phyloP scores from a whole-genome alignment of 2,329 filamentous ascomycete genomes.

The Chrysoporthe cubensis region DNA sequence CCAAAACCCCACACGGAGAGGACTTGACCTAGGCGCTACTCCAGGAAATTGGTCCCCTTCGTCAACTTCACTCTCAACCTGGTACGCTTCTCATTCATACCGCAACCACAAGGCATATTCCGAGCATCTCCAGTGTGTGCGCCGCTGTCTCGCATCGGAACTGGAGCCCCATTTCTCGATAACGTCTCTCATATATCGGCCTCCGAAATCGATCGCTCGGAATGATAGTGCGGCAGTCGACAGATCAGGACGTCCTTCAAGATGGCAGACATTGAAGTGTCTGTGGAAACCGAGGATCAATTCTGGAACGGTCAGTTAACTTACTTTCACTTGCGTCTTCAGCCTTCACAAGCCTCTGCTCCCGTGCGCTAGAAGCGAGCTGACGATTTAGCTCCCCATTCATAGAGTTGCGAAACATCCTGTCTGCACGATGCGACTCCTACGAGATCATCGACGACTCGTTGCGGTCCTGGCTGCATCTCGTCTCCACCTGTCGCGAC shows the following conservation, averaged over 20 bases:
- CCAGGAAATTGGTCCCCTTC: not conserved
- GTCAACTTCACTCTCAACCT: not conserved
- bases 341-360: slow-evolving; percentile 11
- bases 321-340: slow-evolving; percentile 21
- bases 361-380: not conserved
- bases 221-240: slow-evolving; percentile 25
- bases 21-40: not conserved
- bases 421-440: slow-evolving; percentile 51
- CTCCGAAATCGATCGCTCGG: slow-evolving; percentile 20
- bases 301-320: slow-evolving; percentile 78
- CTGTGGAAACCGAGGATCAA: slow-evolving; percentile 78
- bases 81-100: not conserved
- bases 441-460: slow-evolving; percentile 77
- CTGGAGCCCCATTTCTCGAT: not conserved
- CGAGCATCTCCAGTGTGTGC: not conserved
- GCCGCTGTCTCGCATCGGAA: not conserved
- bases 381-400: not conserved
- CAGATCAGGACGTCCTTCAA: slow-evolving; percentile 32
- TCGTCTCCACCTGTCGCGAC: slow-evolving; percentile 77
- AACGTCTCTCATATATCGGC: not conserved
- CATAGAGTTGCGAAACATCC: slow-evolving; percentile 52
- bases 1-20: not conserved
- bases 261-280: slow-evolving; percentile 69
- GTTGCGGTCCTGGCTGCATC: slow-evolving; percentile 79
- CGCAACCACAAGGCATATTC: not conserved